Conservation (phyloP, 306 rosid species). For the Hylodesmum podocarpum region DNA sequence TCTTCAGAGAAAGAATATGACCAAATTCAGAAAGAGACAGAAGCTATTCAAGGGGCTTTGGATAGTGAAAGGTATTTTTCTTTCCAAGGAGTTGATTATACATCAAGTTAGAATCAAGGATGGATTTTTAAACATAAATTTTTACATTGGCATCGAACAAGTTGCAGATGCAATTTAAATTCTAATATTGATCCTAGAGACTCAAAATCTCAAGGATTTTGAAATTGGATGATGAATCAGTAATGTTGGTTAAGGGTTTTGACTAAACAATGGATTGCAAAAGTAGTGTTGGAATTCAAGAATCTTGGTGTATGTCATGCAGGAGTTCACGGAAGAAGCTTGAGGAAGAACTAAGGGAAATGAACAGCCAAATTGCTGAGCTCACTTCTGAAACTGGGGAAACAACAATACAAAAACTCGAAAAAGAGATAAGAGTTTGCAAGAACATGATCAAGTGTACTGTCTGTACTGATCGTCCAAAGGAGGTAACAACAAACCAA, state of each 20-base stretch:
- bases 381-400: conserved; percentile 80
- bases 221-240: conserved; percentile 1
- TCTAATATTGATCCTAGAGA: not conserved
- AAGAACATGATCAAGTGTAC: conserved; percentile 89
- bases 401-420: conserved; percentile 76
- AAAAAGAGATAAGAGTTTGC: conserved; percentile 76
- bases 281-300: conserved; percentile 5
- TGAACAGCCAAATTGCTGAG: conserved; percentile 59
- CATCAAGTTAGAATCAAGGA: not conserved
- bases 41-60: conserved; percentile 60
- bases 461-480: conserved; percentile 91
- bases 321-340: conserved; percentile 69
- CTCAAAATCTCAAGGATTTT: not conserved
- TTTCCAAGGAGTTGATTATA: not conserved
- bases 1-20: conserved; percentile 86
- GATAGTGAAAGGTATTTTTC: conserved; percentile 71
- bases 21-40: conserved; percentile 65
- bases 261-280: not conserved
- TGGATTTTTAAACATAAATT: not conserved
- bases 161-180: not conserved
- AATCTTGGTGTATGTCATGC: conserved; percentile 28
- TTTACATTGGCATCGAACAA: not conserved
- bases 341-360: conserved; percentile 74
- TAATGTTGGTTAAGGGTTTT: not conserved
- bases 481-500: conserved; percentile 63